Percentiles rank a stretch among this genome's conserved stretches.
Conservation (phyloP, 176 grass and related monocot species). For the Rhynchospora tenuis region DNA sequence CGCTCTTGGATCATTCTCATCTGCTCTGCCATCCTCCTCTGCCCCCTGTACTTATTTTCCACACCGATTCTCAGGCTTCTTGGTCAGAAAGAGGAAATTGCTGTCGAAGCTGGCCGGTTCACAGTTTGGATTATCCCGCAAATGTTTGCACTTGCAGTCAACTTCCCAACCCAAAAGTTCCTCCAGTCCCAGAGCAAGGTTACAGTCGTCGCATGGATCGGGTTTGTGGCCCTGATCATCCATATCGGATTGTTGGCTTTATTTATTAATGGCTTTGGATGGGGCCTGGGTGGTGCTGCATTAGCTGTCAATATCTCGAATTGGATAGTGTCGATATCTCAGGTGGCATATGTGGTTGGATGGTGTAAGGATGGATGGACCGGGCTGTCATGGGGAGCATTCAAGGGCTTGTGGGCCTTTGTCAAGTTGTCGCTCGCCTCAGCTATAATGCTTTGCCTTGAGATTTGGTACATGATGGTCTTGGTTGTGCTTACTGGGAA, state of each 20-base stretch:
- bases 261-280: constrained; percentile 41
- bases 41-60: constrained; percentile 63
- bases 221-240: constrained; percentile 31
- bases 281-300: constrained; percentile 60
- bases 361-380: constrained; percentile 64
- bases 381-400: constrained; percentile 39
- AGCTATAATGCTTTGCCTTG: constrained; percentile 85
- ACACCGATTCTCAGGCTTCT: constrained; percentile 42
- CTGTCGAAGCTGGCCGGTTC: constrained; percentile 51
- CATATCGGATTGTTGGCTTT: constrained; percentile 50
- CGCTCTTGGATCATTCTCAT: constrained; percentile 72
- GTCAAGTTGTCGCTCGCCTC: constrained; percentile 55
- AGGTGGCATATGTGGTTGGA: constrained; percentile 52
- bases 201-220: constrained; percentile 49
- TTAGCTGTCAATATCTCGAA: constrained; percentile 43
- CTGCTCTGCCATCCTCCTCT: constrained; percentile 43
- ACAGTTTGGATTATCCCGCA: constrained; percentile 55
- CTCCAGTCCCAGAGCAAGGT: constrained; percentile 90
- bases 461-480: constrained; percentile 97
- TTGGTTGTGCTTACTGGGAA: constrained; percentile 80
- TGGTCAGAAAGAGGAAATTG: constrained; percentile 52
- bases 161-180: constrained; percentile 84
- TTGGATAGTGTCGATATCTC: constrained; percentile 40
- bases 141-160: constrained; percentile 82
- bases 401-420: constrained; percentile 68